Conservation (phyloP, 2,329 filamentous ascomycete genomes). For the Dactylellina cionopaga region DNA sequence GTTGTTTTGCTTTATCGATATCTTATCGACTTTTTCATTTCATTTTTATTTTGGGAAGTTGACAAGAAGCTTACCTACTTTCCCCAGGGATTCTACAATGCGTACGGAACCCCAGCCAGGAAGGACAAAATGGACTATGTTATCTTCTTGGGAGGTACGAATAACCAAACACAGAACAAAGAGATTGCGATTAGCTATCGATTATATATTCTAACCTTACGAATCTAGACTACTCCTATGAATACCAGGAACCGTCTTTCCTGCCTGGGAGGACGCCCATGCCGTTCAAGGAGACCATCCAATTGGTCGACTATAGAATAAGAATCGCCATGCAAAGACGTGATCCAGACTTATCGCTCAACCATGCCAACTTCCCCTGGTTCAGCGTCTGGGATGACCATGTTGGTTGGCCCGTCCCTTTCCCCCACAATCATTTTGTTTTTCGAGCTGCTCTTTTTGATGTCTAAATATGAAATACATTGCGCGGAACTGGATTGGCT, state of each 20-base stretch:
- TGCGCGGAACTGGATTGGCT: too few species aligned
- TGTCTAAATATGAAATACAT: background rate
- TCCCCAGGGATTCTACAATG: conserved; percentile 65
- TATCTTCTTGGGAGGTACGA: conserved; percentile 56
- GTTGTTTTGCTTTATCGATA: conserved; percentile 1
- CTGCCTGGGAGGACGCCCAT: conserved; percentile 57
- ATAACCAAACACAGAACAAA: conserved; percentile 29
- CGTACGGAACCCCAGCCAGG: conserved; percentile 62
- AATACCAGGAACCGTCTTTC: conserved; percentile 64
- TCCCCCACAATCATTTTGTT: background rate
- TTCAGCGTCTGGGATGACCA: conserved; percentile 65
- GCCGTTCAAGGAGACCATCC: conserved; percentile 58
- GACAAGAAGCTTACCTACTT: conserved; percentile 15
- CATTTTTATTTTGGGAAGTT: conserved; percentile 27
- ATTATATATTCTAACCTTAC: conserved; percentile 18
- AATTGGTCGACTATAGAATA: conserved; percentile 63
- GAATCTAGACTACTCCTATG: conserved; percentile 71
- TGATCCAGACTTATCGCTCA: conserved; percentile 62
- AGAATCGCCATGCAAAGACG: conserved; percentile 60
- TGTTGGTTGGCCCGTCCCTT: conserved; percentile 32
- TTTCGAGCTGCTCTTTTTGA: background rate
- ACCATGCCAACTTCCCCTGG: conserved; percentile 63
- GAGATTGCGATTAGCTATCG: conserved; percentile 55
- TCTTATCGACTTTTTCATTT: conserved; percentile 3
- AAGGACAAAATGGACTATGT: conserved; percentile 65